Percentiles rank a stretch among this genome's conserved stretches.
Evolutionary conservation across 768 basidiomycete species (phyloP).

Genomic region (Strobilomyces dryophilus): DNA sequence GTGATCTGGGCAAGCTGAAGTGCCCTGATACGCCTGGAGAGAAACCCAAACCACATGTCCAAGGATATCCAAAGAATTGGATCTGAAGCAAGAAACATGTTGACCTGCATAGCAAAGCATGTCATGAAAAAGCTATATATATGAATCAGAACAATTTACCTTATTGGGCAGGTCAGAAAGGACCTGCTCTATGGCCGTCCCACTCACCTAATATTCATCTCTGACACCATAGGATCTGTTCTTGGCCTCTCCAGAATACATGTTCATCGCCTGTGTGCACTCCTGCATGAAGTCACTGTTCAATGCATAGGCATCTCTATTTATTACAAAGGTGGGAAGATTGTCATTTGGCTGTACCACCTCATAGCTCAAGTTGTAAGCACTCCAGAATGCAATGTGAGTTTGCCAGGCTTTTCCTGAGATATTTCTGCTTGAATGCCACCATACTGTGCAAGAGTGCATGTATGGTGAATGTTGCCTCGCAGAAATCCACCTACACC

Average conservation of each 20-base stretch:
- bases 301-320: neutral
- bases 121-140: neutral
- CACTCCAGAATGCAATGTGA: conserved; percentile 10
- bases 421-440: conserved; percentile 16
- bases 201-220: neutral
- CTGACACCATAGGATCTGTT: neutral
- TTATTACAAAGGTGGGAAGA: neutral
- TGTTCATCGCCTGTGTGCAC: neutral
- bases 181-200: neutral
- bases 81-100: no score
- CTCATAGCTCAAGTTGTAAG: conserved; percentile 20
- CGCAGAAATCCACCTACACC: neutral
- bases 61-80: no score
- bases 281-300: neutral
- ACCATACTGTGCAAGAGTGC: neutral
- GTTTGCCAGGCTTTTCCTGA: conserved; percentile 4
- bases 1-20: no score
- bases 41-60: conserved; percentile 1
- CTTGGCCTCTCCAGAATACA: neutral
- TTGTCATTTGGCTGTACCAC: conserved; percentile 3
- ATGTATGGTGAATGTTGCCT: neutral
- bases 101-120: conserved; percentile 1
- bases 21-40: neutral
- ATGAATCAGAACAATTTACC: neutral
- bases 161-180: no score